Base-by-base conservation (phyloP, 164 flowering plant species). In the Houttuynia cordata region DNA sequence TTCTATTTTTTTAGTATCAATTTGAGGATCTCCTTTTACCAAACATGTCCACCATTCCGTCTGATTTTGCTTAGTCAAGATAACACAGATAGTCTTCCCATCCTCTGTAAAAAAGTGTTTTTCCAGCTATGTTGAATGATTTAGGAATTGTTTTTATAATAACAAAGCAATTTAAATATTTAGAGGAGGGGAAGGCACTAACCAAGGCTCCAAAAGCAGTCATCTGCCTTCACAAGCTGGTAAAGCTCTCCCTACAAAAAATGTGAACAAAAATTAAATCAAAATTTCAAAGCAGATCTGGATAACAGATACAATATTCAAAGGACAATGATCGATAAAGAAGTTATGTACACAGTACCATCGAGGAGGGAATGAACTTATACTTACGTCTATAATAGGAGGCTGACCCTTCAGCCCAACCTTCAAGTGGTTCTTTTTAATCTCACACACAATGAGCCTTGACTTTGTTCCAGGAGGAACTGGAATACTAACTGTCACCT, bases 1-100 rank as follows among this genome's bases (percentile, higher is more conserved):
- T 73, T 93, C 96, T 40, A 83, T 92, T 68, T 93, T 93, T 70
- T 86, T 91, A 5, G 99, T 86, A 55, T 93, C 92, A 30, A 93
- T 66, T 73, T 84, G 94, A 58, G 99, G 96, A 12, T 80, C 96
- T 57, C 98, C 96, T 67, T 93, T 90, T 51, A 87, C 81, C 70
- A 87, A 25, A 64, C 57, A 80, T 65, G 81, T 88, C 98, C 97
- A 90, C 98, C 97, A 93, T 61, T 90, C 94, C 97, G 84, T 87
- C 56, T 86, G 88, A 59, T 90, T 71, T 19, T 81, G 86, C 73
- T 93, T 86, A 15, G 92, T 88, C 71, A 90, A 64, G 56, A 87
- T 87, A 55, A 89, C 63, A 39, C 88, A 86, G 57, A 93, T 50
- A n/a, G 69, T 37, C 60, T 79, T 81, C 61, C 78, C 80, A 66